Evolutionary conservation across 352 stramenopile species (phyloP).

Genomic region (Thraustotheca clavata): DNA sequence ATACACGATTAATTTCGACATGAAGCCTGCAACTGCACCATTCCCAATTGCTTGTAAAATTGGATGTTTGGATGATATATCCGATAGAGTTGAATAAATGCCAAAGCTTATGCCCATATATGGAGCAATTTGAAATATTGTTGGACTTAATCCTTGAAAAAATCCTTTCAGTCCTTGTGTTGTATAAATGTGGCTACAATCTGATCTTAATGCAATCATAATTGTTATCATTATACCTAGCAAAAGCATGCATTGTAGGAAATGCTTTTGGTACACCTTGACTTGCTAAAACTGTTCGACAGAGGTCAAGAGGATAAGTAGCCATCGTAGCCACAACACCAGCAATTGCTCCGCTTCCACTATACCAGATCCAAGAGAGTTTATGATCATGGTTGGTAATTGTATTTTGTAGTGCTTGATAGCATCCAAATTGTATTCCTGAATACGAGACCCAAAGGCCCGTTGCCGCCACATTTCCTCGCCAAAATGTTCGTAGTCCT

Average conservation of each 20-base stretch:
- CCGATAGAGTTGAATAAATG: conserved; percentile 77
- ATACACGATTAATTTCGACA: conserved; percentile 91
- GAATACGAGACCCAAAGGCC: conserved; percentile 79
- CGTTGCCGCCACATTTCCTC: conserved; percentile 67
- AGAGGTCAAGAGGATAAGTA: conserved; percentile 94
- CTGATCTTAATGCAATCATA: neutral
- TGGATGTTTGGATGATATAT: conserved; percentile 20
- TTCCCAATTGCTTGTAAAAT: conserved; percentile 54
- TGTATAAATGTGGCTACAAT: conserved; percentile 43
- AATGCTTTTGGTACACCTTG: conserved; percentile 80
- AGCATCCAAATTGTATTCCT: conserved; percentile 60
- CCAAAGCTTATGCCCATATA: conserved; percentile 96
- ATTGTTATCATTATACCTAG: neutral
- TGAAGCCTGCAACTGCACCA: conserved; percentile 80
- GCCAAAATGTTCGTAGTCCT: conserved; percentile 73
- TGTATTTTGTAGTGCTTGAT: conserved; percentile 38
- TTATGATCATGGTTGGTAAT: conserved; percentile 26
- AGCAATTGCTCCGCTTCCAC: conserved; percentile 75
- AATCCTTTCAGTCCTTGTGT: conserved; percentile 76
- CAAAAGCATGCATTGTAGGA: conserved; percentile 66
- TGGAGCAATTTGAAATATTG: conserved; percentile 89
- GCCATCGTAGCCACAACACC: conserved; percentile 80
- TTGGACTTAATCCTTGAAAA: conserved; percentile 82
- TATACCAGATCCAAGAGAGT: conserved; percentile 25
- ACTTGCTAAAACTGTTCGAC: conserved; percentile 89